Evolutionary conservation across 331 rosid genomes (phyloP).

Genomic region (Cucumis variabilis): DNA sequence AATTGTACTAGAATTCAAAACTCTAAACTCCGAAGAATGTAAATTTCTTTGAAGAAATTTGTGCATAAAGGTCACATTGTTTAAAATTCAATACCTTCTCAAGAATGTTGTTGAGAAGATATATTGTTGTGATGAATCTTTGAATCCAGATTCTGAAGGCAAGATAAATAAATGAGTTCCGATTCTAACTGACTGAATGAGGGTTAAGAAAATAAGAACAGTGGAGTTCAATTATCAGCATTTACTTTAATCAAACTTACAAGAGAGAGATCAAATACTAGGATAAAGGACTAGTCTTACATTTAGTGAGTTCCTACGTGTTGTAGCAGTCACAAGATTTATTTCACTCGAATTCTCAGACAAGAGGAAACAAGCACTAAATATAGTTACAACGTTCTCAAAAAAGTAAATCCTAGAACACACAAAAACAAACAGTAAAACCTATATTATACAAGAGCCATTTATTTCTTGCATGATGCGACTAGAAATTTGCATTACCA

Average conservation of each 20-base stretch:
- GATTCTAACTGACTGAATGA: too few relatives aligned
- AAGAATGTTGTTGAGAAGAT: constrained; percentile 89
- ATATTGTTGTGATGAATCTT: constrained; percentile 97
- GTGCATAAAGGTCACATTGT: not conserved
- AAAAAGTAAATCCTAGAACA: not conserved
- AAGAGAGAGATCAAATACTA: not conserved
- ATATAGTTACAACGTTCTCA: constrained; percentile 17
- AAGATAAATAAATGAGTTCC: constrained; percentile 16
- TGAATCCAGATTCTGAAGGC: constrained; percentile 78
- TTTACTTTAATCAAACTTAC: not conserved
- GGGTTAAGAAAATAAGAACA: too few relatives aligned
- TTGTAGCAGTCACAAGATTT: constrained; percentile 82
- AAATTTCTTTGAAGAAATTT: not conserved
- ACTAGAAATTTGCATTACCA: constrained; percentile 46
- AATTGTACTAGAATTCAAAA: too few relatives aligned
- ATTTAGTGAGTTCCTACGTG: constrained; percentile 91
- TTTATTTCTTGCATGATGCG: not conserved
- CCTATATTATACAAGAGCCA: not conserved
- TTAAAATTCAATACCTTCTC: constrained; percentile 71
- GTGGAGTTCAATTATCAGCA: too few relatives aligned
- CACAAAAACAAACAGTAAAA: too few relatives aligned
- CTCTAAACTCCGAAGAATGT: too few relatives aligned
- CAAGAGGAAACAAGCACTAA: constrained; percentile 93
- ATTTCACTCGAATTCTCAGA: constrained; percentile 81
- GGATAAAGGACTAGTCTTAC: constrained; percentile 52